These are phyloP conservation scores for Colletotrichum navitas DNA, from an alignment of 2,329 filamentous ascomycete genomes.

Conservation along the genomic window DNA sequence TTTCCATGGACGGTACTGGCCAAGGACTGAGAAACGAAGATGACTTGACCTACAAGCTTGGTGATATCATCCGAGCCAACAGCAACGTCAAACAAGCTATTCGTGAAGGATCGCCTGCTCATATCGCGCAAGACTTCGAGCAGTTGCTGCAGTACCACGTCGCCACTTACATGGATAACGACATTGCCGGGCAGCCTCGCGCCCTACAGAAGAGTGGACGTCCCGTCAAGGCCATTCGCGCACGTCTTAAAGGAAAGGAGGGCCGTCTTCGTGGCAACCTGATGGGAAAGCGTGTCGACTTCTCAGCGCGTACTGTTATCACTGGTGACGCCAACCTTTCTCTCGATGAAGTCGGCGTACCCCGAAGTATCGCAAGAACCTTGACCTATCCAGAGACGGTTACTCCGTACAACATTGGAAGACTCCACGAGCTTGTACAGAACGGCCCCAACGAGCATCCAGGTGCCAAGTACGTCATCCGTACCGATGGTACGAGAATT, in stretches of 20 bases:
- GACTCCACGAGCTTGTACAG: slow-evolving; percentile 87
- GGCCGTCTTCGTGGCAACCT: slow-evolving; percentile 97
- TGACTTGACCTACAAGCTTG: slow-evolving; percentile 98
- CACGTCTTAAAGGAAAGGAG: slow-evolving; percentile 98
- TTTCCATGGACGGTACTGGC: slow-evolving; percentile 94
- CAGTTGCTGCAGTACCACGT: slow-evolving; percentile 96
- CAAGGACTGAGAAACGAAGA: slow-evolving; percentile 96
- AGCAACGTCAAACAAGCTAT: slow-evolving; percentile 93
- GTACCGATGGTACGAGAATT: slow-evolving; percentile 92
- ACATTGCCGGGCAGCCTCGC: slow-evolving; percentile 94
- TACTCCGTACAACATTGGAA: slow-evolving; percentile 96
- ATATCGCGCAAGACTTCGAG: slow-evolving; percentile 93
- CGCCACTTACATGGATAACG: slow-evolving; percentile 99
- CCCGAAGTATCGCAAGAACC: slow-evolving; percentile 90
- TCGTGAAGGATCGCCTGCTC: slow-evolving; percentile 89
- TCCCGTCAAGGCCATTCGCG: slow-evolving; percentile 95
- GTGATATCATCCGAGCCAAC: slow-evolving; percentile 98
- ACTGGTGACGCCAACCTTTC: slow-evolving; percentile 98
- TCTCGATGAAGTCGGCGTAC: slow-evolving; percentile 96
- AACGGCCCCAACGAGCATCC: slow-evolving; percentile 96
- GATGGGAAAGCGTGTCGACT: slow-evolving; percentile 99
- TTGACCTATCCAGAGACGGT: slow-evolving; percentile 98
- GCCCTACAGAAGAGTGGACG: slow-evolving; percentile 97
- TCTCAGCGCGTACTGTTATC: slow-evolving; percentile 99
- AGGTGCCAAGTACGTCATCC: slow-evolving; percentile 95